Base-by-base conservation (phyloP, 441 rosid genomes). In the Macaranga tanarius region DNA sequence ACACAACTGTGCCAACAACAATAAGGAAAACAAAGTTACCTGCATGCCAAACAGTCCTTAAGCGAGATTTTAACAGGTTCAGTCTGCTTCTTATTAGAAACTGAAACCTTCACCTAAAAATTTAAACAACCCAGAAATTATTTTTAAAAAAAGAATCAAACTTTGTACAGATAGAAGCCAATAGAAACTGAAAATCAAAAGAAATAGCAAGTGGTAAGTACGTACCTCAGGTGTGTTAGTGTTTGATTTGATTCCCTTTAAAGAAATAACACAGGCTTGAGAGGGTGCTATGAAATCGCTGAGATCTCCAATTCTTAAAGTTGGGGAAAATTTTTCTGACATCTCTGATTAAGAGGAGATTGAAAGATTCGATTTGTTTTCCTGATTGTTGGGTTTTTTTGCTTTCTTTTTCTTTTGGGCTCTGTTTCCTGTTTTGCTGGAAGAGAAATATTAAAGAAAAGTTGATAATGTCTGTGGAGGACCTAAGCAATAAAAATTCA, bases 21-120 rank as follows among this genome's bases (percentile, higher is more conserved):
- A 61, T 4, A 47, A 28, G 67, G 48, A 63, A 60, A 5, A 63
- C 7, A 11, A 69, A 62, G 60, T 52, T 45, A 92, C 97, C 97
- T 95, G 89, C 99, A 95, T 47, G 99, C 97, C 79, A 95, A 86
- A 79, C 99, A 95, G 75, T 93, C 99, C 85, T 93, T 95, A 31
- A 95, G 97, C 20, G 99, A 95, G 28, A 93, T 95, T 81, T 89
- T 90, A 23, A 95, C 98, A 0, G 96, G 93, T 74, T 91, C 96
- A 0, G 76, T 58, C 73, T 82, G 77, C 76, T 72, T 76, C 68
- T 81, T 85, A 42, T 60, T 83, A 31, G 81, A 74, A 73, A 76
- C 73, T 16, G 84, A 77, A 77, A 88, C 95, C 97, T 87, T 79
- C 55, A 71, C 64, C 54, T 69, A 69, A 58, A 51, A 25, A 12